Evolutionary conservation across 164 flowering plant genomes (phyloP).

Genomic region (Dillenia suffruticosa): DNA sequence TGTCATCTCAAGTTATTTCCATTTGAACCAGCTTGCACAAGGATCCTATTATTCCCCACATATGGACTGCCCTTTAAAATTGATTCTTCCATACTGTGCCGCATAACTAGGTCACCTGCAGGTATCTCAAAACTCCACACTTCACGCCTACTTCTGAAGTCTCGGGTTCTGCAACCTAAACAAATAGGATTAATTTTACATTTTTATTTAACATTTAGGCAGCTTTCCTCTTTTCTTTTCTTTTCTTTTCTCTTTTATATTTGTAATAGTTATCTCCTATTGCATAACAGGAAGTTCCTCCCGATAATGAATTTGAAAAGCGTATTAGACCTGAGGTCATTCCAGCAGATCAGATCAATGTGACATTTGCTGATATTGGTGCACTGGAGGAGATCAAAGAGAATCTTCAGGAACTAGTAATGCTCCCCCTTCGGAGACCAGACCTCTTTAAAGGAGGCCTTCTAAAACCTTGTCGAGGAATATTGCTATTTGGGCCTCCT

Average conservation of each 20-base stretch:
- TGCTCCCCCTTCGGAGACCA: constrained; percentile 95
- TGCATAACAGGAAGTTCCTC: constrained; percentile 52
- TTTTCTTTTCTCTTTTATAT: not conserved
- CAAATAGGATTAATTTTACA: too few species aligned
- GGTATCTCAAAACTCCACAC: too few species aligned
- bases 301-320: constrained; percentile 95
- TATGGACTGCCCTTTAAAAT: too few species aligned
- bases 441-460: constrained; percentile 91
- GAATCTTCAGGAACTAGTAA: constrained; percentile 90
- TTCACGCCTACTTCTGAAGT: too few species aligned
- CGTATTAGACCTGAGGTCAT: constrained; percentile 94
- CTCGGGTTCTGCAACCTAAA: too few species aligned
- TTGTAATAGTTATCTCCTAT: not conserved
- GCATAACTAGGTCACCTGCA: too few species aligned
- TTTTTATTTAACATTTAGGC: too few species aligned
- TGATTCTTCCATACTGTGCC: too few species aligned
- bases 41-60: too few species aligned
- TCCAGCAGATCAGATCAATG: constrained; percentile 75
- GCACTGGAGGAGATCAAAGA: constrained; percentile 85
- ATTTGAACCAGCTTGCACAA: too few species aligned
- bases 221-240: not conserved
- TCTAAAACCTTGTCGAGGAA: constrained; percentile 90
- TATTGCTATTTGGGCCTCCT: constrained; percentile 92
- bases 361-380: constrained; percentile 88
- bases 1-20: too few species aligned